Conservation (phyloP, 768 basidiomycete species). For the Ramaria sp. region DNA sequence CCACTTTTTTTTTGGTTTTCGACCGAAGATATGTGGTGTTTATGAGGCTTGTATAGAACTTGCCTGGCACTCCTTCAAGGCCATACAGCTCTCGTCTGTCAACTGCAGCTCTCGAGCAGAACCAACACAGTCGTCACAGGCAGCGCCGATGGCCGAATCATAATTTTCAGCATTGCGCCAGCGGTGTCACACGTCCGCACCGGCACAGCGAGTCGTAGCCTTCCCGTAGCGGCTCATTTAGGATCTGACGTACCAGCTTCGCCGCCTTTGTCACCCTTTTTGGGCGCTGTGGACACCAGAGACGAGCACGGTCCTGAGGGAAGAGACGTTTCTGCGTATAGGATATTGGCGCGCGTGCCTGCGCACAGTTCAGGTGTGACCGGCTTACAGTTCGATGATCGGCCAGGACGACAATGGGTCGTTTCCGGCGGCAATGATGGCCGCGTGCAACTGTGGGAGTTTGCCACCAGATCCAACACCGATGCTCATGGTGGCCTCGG, state of each 20-base stretch:
- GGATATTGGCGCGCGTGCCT: slow-evolving; percentile 42
- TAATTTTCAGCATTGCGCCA: slow-evolving; percentile 46
- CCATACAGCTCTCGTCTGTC: slow-evolving; percentile 87
- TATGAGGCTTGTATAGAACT: slow-evolving; percentile 30
- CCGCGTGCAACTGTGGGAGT: slow-evolving; percentile 64
- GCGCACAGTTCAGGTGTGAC: slow-evolving; percentile 88
- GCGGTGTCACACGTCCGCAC: slow-evolving; percentile 21
- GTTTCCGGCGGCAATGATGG: slow-evolving; percentile 84
- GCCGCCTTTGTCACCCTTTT: neutral
- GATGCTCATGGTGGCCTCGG: slow-evolving; percentile 11
- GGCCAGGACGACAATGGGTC: slow-evolving; percentile 32
- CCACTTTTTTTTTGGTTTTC: slow-evolving; percentile 4
- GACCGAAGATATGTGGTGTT: neutral
- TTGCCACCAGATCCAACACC: slow-evolving; percentile 24
- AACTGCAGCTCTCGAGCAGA: slow-evolving; percentile 62
- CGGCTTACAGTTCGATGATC: slow-evolving; percentile 73
- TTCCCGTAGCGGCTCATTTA: neutral
- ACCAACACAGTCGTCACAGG: slow-evolving; percentile 60
- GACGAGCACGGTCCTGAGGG: slow-evolving; percentile 25
- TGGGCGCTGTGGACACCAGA: slow-evolving; percentile 21
- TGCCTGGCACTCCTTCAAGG: slow-evolving; percentile 82
- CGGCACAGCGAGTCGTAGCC: neutral
- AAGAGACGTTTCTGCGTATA: slow-evolving; percentile 15
- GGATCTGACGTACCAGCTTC: slow-evolving; percentile 23
- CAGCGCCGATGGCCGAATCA: slow-evolving; percentile 80